These are phyloP conservation scores for Penstemon barbatus DNA, from an alignment of 257 asterid genomes.

Conservation along the genomic window DNA sequence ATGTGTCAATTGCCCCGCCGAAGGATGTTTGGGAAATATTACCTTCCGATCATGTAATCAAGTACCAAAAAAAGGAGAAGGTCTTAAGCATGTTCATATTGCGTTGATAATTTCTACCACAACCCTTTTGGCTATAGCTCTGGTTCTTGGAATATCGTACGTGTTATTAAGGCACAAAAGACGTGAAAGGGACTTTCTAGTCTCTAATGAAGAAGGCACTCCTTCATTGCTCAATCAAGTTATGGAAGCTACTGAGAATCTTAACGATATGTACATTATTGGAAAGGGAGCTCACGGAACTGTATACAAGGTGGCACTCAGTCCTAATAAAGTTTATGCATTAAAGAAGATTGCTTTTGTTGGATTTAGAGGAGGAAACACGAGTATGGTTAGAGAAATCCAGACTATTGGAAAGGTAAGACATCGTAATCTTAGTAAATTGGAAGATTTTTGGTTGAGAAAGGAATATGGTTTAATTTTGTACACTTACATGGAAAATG, in stretches of 20 bases:
- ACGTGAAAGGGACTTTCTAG: constrained; percentile 23
- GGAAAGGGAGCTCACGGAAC: constrained; percentile 86
- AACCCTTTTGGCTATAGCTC: constrained; percentile 33
- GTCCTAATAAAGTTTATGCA: constrained; percentile 58
- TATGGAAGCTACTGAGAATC: constrained; percentile 65
- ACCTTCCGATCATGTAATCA: constrained; percentile 41
- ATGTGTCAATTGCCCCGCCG: constrained; percentile 49
- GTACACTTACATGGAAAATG: constrained; percentile 67
- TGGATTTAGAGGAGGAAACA: constrained; percentile 47
- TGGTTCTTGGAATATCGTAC: constrained; percentile 41
- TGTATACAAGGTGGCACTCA: constrained; percentile 64
- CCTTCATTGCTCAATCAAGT: constrained; percentile 70
- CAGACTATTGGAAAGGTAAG: constrained; percentile 77
- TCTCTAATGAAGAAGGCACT: constrained; percentile 56
- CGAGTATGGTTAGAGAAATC: constrained; percentile 69
- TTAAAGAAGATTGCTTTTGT: constrained; percentile 57
- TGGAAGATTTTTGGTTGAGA: constrained; percentile 78
- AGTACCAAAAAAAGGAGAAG: constrained; percentile 31
- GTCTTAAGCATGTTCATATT: constrained; percentile 34
- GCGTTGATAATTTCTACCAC: constrained; percentile 46
- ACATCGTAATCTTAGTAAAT: constrained; percentile 72
- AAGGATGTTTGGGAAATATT: constrained; percentile 36
- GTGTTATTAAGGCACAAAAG: constrained; percentile 31
- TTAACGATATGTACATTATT: constrained; percentile 50
- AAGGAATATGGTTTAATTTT: constrained; percentile 68